Base-by-base conservation (phyloP, 2,329 filamentous ascomycete species). In the Myriangium duriaei region DNA sequence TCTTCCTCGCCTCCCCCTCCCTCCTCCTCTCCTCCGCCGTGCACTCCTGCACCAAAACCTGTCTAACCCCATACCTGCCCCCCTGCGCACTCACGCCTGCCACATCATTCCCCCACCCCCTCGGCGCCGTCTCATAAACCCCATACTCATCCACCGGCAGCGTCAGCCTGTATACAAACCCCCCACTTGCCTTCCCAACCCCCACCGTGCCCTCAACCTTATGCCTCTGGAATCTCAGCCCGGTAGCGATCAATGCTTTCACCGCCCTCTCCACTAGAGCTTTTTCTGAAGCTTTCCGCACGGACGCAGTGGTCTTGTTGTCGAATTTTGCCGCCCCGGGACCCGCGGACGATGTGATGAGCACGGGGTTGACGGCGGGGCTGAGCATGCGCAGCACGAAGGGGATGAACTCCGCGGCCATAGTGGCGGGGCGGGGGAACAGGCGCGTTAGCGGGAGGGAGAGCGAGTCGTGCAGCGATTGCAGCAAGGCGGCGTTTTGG, bases 111-210 rank as follows among this genome's bases (percentile, higher is more conserved):
- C 69, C 53, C 2, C 51, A 51, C 3, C 54, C 62, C 3, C 74
- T 63, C 2, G 69, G 62, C 5, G 70, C 72, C 15, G 84, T 84
- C 48, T 83, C 77, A 49, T 83, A 96, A 0, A 72, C 71, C 1
- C 80, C 70, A 0, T 96, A 69, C 6, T 72, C 67, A 58, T 98
- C 91, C n/a, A 98, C 68, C 1, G 75, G 67, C 71, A 91, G 91
- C 53, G 96, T 88, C 83, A 98, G 87, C 37, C 91, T 76, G 59
- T 93, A 96, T 6, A 93, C 79, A 71, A 78, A 96, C 48, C 72
- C 77, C 12, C 37, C 42, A 4, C 26, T 15, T 12, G 24, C 32
- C 29, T 32, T 30, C 11, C 52, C 48, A 7, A 50, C 50, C 19
- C 14, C 21, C 13, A 63, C 65, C 4, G 68, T 57, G 5, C 71